Percentiles rank a stretch among this genome's conserved stretches.
phyloP scores from a whole-genome alignment of 139 green algal species.

The Closterium sp. region DNA sequence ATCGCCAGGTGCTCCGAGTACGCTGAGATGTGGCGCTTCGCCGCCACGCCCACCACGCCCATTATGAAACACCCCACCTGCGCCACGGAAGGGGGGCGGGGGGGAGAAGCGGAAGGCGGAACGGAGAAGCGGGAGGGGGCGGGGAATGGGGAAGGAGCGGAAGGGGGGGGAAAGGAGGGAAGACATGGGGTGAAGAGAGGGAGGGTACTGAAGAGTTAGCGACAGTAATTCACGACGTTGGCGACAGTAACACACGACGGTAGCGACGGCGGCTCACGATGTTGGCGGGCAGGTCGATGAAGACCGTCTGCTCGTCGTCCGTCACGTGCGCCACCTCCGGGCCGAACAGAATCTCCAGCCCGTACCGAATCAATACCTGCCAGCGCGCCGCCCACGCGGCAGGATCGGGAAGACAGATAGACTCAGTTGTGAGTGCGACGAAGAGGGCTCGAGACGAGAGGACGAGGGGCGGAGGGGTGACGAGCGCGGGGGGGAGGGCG shows the following conservation, averaged over 20 bases:
- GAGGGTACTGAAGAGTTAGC: too few relatives aligned
- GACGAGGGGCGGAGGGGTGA: background rate
- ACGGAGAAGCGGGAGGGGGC: background rate
- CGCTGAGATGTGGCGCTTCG: slow-evolving; percentile 14
- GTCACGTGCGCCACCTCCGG: slow-evolving; percentile 14
- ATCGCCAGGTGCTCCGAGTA: slow-evolving; percentile 46
- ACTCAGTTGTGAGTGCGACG: too few relatives aligned
- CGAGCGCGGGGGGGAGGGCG: background rate
- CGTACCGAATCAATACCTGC: slow-evolving; percentile 35
- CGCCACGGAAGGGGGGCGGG: background rate
- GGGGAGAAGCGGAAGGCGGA: background rate
- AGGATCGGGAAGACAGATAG: too few relatives aligned
- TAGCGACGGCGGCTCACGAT: slow-evolving; percentile 24
- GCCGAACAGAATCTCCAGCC: slow-evolving; percentile 31
- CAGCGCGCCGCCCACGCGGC: background rate
- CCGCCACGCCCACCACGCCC: slow-evolving; percentile 32
- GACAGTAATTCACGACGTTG: too few relatives aligned
- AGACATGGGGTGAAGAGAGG: background rate
- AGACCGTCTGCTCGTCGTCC: slow-evolving; percentile 25
- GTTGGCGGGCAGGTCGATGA: slow-evolving; percentile 42
- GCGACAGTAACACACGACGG: too few relatives aligned
- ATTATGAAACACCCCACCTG: slow-evolving; percentile 48
- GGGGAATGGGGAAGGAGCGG: background rate
- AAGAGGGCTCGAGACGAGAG: background rate
- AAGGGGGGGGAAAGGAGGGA: background rate